Base-by-base conservation (phyloP, 164 flowering plant species). In the Hamamelis virginiana region DNA sequence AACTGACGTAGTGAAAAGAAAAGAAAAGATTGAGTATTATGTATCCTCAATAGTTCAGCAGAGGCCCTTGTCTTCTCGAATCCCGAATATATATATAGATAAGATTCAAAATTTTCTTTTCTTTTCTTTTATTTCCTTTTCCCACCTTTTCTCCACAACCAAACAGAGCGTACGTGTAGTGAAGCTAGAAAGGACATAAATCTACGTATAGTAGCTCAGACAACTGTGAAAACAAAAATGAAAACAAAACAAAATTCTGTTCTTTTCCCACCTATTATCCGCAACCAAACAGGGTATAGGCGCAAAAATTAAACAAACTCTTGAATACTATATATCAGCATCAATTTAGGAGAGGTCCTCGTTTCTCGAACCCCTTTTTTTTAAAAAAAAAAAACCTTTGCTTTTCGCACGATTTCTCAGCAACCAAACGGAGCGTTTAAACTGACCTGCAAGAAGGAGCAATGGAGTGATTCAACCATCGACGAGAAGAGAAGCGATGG, bases 401-500 rank as follows among this genome's bases (percentile, higher is more conserved):
- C 21, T 9, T 33, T 59, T 59, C 45, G 12, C 16, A 6, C 43
- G 12, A 18, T 59, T 33, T 59, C 63, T 26, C 46, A 19, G 51
- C 28, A 11, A 19, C 19, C 12, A 69, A 33, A 28, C 41, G 64
- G 12, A 62, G 9, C 19, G 43, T 21, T 10, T 5, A 66, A 55
- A 63, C 18, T 8, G 21, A 68, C 80, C 77, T 69, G 60, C 18
- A 61, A 69, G 47, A 22, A 44, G 27, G 16, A 38, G 73, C 45
- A 33, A 46, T 1, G 5, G 58, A 51, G 13, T 26, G 69, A 66
- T 64, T 81, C 81, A 79, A 67, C 88, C 83, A 69, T 72, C 79
- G 70, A 75, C 85, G 50, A 76, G 77, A 72, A 73, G 73, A 9
- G 81, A 79, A 9, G 70, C 75, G 78, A 77, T 53, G 61, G 71